Percentiles rank a stretch among this genome's conserved stretches.
phyloP scores from a whole-genome alignment of 768 basidiomycete genomes.

The Exsudoporus frostii region DNA sequence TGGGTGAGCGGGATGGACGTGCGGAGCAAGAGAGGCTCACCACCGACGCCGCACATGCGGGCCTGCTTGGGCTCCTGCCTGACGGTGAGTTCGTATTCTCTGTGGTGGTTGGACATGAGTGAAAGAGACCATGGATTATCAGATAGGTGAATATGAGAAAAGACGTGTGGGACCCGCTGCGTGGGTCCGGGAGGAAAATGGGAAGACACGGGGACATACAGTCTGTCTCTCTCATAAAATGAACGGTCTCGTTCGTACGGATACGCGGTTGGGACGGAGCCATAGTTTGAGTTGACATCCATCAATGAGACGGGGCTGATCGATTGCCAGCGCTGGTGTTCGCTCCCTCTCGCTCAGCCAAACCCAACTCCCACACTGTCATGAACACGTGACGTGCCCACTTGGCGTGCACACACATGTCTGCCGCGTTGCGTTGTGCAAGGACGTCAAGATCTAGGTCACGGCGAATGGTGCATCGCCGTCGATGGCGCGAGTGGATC shows the following conservation, averaged over 20 bases:
- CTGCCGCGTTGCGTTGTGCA: too few relatives aligned
- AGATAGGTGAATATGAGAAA: slow-evolving; percentile 10
- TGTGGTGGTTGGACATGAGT: slow-evolving; percentile 32
- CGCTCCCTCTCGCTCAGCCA: not conserved
- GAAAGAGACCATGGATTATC: slow-evolving; percentile 5
- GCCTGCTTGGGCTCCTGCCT: slow-evolving; percentile 92
- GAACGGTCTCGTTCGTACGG: slow-evolving; percentile 30
- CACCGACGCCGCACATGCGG: slow-evolving; percentile 86
- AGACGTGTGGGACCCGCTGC: not conserved
- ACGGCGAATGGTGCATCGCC: too few relatives aligned
- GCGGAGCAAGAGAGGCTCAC: slow-evolving; percentile 47
- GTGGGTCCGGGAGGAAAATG: slow-evolving; percentile 1
- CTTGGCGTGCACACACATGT: too few relatives aligned
- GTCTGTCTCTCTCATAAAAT: slow-evolving; percentile 34
- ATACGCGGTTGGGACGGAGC: slow-evolving; percentile 25
- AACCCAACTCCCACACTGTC: slow-evolving; percentile 9
- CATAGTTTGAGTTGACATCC: slow-evolving; percentile 26
- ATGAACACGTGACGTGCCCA: slow-evolving; percentile 19
- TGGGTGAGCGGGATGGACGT: slow-evolving; percentile 1
- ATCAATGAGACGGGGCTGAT: slow-evolving; percentile 17
- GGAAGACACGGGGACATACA: slow-evolving; percentile 25
- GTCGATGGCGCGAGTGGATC: too few relatives aligned
- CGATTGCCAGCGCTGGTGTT: slow-evolving; percentile 1
- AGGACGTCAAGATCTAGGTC: too few relatives aligned
- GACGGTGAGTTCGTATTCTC: slow-evolving; percentile 82